These are phyloP conservation scores for Trichoderma citrinoviride DNA, from an alignment of 2,329 filamentous ascomycete genomes.

Conservation along the genomic window DNA sequence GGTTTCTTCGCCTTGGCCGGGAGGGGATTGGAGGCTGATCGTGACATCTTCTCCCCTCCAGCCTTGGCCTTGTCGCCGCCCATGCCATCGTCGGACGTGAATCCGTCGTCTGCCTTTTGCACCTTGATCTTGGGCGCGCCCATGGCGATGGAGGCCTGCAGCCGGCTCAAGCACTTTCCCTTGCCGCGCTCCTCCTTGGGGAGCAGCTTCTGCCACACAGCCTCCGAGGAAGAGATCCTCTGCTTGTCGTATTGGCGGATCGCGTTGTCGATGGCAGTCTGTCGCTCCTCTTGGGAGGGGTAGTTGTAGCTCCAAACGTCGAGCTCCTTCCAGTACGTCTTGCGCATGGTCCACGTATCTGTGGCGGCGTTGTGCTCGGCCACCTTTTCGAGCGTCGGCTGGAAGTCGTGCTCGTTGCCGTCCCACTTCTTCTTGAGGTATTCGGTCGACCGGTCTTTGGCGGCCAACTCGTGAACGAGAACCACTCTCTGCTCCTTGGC, in stretches of 20 bases:
- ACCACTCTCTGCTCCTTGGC: slow-evolving; percentile 53
- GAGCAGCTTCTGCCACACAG: slow-evolving; percentile 61
- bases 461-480: slow-evolving; percentile 61
- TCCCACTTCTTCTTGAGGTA: slow-evolving; percentile 51
- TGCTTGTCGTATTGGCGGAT: slow-evolving; percentile 59
- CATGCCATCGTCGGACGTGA: slow-evolving; percentile 40
- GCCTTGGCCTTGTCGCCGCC: slow-evolving; percentile 33
- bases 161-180: slow-evolving; percentile 59
- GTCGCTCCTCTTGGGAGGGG: slow-evolving; percentile 50
- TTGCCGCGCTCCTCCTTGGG: slow-evolving; percentile 55
- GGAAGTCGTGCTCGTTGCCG: slow-evolving; percentile 54
- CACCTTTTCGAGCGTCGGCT: slow-evolving; percentile 55
- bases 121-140: slow-evolving; percentile 50
- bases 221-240: slow-evolving; percentile 54
- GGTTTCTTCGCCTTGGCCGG: slow-evolving; percentile 56
- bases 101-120: slow-evolving; percentile 50
- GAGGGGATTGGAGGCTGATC: slow-evolving; percentile 52
- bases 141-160: slow-evolving; percentile 58
- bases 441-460: slow-evolving; percentile 49
- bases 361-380: slow-evolving; percentile 49
- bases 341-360: slow-evolving; percentile 56
- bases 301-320: slow-evolving; percentile 64
- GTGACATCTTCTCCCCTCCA: slow-evolving; percentile 45
- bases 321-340: slow-evolving; percentile 60
- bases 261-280: slow-evolving; percentile 61